Evolutionary conservation across 305 asterid genomes (phyloP), one percentile per base, ranked within the genome.

Genomic region (Nicotiana rustica): DNA sequence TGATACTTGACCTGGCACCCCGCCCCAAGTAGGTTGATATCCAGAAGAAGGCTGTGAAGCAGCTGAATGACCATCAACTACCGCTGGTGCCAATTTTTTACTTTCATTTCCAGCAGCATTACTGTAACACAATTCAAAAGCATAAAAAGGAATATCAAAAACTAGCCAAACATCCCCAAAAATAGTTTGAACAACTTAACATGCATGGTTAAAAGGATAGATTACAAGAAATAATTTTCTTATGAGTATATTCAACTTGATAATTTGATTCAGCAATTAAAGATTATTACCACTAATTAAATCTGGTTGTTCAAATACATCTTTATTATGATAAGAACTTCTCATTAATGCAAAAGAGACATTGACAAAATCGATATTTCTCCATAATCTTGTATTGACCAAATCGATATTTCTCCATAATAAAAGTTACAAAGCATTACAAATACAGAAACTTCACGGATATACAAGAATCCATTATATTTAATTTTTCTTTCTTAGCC

Each of bases 1-100:
- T 83, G 99, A 93, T 55, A 91, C 86, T 88, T 93, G 98, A 82
- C 99, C 98, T 67, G 97, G 92, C 86, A 85, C 87, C 83, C 95
- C 95, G 38, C 66, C 86, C 98, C 98, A 94, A 62, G 93, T 76
- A 86, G 94, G 82, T 84, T 89, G 97, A 87, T 90, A 88, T 81
- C 90, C 91, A 80, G 92, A 82, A 84, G 92, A 78, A 70, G 89
- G 90, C 70, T 85, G 94, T 79, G 83, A 62, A 81, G 81, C 89
- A 81, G 96, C 82, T 84, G 91, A 86, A 60, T 78, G 73, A 73
- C 85, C 88, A 82, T 90, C 92, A 85, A 82, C 81, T 44, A 84
- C 44, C 35, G 87, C 89, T 33, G 80, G 25, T 14, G 85, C 73
- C 78, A 86, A 83, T 68, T 85, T 92, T 89, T 92, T 91, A 84